Evolutionary conservation across 2,329 filamentous ascomycete genomes (phyloP).

Genomic region (Macrophomina pseudophaseolina): DNA sequence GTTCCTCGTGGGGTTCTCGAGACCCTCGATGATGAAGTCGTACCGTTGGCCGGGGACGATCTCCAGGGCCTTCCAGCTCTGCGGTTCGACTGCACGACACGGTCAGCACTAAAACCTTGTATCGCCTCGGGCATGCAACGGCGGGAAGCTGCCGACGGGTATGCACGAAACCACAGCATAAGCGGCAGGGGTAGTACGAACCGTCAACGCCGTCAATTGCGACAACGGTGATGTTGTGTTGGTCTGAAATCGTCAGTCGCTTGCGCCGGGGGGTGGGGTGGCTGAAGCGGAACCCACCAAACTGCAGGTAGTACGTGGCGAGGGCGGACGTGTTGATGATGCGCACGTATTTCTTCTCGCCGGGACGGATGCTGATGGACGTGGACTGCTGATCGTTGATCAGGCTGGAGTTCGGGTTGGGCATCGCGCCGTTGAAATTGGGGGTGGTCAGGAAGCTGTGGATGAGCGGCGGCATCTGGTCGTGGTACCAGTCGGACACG

Average conservation of each 20-base stretch:
- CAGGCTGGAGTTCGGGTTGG: constrained; percentile 67
- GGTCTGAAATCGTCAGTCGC: constrained; percentile 15
- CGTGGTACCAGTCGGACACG: constrained; percentile 78
- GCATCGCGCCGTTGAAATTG: constrained; percentile 66
- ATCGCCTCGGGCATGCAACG: constrained; percentile 53
- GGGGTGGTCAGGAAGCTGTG: constrained; percentile 52
- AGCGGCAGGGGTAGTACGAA: constrained; percentile 45
- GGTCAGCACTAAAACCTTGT: constrained; percentile 39
- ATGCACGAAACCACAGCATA: constrained; percentile 56
- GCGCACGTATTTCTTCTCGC: constrained; percentile 67
- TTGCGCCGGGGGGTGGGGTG: no score
- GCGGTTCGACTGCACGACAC: constrained; percentile 50
- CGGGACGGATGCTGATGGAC: constrained; percentile 52
- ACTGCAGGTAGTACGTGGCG: constrained; percentile 65
- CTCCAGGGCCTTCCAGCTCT: constrained; percentile 62
- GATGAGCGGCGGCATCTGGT: constrained; percentile 54
- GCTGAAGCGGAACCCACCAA: constrained; percentile 31
- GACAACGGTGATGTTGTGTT: constrained; percentile 27
- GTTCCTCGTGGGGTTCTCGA: constrained; percentile 65
- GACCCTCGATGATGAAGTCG: constrained; percentile 62
- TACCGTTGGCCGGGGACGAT: constrained; percentile 70
- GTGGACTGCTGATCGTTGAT: constrained; percentile 64
- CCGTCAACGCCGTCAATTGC: constrained; percentile 23
- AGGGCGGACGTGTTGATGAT: constrained; percentile 74
- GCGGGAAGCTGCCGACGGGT: constrained; percentile 70